Conservation (phyloP, 2,329 filamentous ascomycete genomes). For the Cladosporium sp. region DNA sequence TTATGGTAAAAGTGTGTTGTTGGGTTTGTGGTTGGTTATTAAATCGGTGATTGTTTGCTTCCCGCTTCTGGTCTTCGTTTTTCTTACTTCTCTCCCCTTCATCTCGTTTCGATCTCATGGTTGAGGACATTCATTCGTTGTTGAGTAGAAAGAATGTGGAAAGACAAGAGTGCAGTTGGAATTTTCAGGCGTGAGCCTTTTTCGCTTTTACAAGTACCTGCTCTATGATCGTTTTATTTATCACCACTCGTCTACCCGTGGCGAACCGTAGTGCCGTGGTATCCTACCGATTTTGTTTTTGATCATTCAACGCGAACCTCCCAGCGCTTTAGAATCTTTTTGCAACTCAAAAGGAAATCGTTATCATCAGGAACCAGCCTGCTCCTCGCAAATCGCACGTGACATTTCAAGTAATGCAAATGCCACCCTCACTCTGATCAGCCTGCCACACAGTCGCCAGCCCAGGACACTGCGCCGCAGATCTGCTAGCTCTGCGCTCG, state of each 20-base stretch:
- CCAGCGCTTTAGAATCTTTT: background rate
- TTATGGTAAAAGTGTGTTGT: too few species aligned
- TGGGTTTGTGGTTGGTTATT: too few species aligned
- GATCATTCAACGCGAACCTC: background rate
- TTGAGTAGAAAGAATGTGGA: background rate
- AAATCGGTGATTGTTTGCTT: too few species aligned
- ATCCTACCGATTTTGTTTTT: background rate
- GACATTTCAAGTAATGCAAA: conserved; percentile 7
- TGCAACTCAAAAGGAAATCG: background rate
- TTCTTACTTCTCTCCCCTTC: too few species aligned
- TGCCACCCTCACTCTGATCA: conserved; percentile 19
- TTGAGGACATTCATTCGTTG: background rate
- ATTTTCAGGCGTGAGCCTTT: background rate
- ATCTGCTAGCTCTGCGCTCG: conserved; percentile 14
- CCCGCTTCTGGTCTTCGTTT: too few species aligned
- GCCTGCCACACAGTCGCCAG: conserved; percentile 17
- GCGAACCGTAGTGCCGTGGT: background rate
- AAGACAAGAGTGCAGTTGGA: background rate
- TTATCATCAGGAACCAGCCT: background rate
- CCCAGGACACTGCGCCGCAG: conserved; percentile 16
- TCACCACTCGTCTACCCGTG: background rate
- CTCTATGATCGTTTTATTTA: background rate
- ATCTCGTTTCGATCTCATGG: too few species aligned
- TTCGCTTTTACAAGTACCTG: background rate
- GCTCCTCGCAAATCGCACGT: background rate